Evolutionary conservation across 331 rosid genomes (phyloP), one percentile per base, ranked within the genome.

Genomic region (Prunus yedoensis): DNA sequence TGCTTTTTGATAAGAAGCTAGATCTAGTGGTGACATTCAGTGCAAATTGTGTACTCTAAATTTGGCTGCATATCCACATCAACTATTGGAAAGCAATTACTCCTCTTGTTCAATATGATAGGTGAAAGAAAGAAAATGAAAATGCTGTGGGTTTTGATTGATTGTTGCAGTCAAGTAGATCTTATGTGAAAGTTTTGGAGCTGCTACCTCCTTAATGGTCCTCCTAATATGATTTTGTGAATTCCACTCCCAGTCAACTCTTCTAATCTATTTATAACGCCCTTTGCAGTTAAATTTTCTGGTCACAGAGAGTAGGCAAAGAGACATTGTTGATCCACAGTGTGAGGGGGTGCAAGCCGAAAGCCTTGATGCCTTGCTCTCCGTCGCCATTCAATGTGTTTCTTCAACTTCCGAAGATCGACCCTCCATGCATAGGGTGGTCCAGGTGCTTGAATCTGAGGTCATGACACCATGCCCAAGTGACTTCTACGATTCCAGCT

Each of bases 381-480:
- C 89, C 3, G 84, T 95, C 32, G 96, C 99, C 49, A 89, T 85
- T 68, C 97, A 90, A 77, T 95, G 99, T 70, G 90, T 95, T 84
- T 95, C 99, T 66, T 89, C 97, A 3, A 87, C 65, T 87, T 96
- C 99, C 46, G 97, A 92, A 56, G 99, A 92, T 75, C 93, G 99
- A 35, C 99, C 97, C 46, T 90, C 97, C 9, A 92, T 95, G 99
- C 99, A 95, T 76, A 86, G 97, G 81, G 97, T 95, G 70, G 94
- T 95, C 75, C 99, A 95, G 88, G 66, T 92, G 69, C 90, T 95
- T 71, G 99, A 95, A 84, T 87, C 99, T 12, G 99, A 95, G 86
- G 97, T 95, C 63, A 87, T 90, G 91, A 92, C 99, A 51, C 99
- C 99, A 3, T 92, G 97, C 90, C 99, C 96, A 71, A 95, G 99